phyloP scores from a whole-genome alignment of 2,329 filamentous ascomycete species.

The Sporothrix inflata region DNA sequence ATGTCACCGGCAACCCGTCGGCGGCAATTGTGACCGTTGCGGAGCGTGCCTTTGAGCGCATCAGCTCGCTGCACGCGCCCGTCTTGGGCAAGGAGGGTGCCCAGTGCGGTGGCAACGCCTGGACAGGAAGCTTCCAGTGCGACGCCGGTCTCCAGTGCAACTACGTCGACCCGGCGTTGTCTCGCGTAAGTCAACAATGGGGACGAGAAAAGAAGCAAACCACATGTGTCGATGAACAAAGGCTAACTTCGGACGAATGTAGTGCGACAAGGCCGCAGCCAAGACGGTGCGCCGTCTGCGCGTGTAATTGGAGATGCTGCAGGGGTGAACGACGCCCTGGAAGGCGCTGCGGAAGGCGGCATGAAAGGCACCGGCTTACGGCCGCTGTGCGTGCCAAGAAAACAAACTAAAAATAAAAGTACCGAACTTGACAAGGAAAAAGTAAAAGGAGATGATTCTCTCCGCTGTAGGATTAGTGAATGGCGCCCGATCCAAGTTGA shows the following conservation, averaged over 20 bases:
- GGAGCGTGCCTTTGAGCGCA: conserved; percentile 52
- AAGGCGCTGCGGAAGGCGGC: not conserved
- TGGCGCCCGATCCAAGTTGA: not conserved
- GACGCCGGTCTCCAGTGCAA: conserved; percentile 25
- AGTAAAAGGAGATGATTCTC: not conserved
- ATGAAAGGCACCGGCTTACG: not conserved
- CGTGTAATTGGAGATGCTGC: not conserved
- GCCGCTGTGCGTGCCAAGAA: not conserved
- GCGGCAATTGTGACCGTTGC: conserved; percentile 61
- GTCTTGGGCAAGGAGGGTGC: conserved; percentile 6
- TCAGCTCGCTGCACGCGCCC: conserved; percentile 28
- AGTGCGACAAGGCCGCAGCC: conserved; percentile 22
- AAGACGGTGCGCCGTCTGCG: conserved; percentile 15
- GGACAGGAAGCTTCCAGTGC: conserved; percentile 31
- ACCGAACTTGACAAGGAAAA: not conserved
- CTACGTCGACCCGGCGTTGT: conserved; percentile 24
- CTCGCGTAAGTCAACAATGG: conserved; percentile 22
- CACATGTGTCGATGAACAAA: not conserved
- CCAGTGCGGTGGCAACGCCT: conserved; percentile 30
- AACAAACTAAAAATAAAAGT: not conserved
- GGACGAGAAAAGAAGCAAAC: not conserved
- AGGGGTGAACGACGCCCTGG: not conserved
- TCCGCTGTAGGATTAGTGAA: not conserved
- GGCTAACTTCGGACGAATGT: not conserved
- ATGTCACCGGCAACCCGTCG: conserved; percentile 63